A percentile compares a stretch with the other conserved stretches of the same genome.
phyloP scores from a whole-genome alignment of 139 green algal genomes.

The Tetraselmis striata region DNA sequence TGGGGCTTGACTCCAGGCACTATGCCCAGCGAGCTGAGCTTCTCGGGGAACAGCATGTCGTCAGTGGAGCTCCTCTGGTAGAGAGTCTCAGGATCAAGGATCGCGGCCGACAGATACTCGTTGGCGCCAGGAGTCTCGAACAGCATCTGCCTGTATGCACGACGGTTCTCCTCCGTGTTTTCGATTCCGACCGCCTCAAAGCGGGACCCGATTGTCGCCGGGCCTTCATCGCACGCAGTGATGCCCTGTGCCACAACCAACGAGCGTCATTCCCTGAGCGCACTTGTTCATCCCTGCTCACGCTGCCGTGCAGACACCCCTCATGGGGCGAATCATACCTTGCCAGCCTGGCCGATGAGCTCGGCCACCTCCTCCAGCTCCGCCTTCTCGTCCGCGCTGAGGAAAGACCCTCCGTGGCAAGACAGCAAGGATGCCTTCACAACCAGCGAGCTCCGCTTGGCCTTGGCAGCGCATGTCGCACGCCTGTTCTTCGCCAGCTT shows the following conservation, averaged over 20 bases:
- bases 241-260: conserved; percentile 19
- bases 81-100: conserved; percentile 51
- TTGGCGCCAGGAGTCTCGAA: conserved; percentile 30
- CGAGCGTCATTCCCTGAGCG: no score
- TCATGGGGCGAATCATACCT: background rate
- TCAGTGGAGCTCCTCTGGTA: conserved; percentile 34
- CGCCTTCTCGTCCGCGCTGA: conserved; percentile 1
- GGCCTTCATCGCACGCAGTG: conserved; percentile 35
- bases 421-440: background rate
- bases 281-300: no score
- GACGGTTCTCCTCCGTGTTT: conserved; percentile 42
- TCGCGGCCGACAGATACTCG: conserved; percentile 46
- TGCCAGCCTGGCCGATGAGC: conserved; percentile 7
- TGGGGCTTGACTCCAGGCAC: conserved; percentile 46
- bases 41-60: conserved; percentile 31
- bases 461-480: background rate
- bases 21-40: conserved; percentile 36
- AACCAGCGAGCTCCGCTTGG: background rate
- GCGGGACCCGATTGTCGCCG: conserved; percentile 30
- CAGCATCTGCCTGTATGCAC: conserved; percentile 36
- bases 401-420: conserved; percentile 7
- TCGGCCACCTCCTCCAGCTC: conserved; percentile 26
- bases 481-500: background rate
- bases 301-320: background rate
- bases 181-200: conserved; percentile 33